Conservation (phyloP, 495 filamentous ascomycete species). For the Platismatia glauca region DNA sequence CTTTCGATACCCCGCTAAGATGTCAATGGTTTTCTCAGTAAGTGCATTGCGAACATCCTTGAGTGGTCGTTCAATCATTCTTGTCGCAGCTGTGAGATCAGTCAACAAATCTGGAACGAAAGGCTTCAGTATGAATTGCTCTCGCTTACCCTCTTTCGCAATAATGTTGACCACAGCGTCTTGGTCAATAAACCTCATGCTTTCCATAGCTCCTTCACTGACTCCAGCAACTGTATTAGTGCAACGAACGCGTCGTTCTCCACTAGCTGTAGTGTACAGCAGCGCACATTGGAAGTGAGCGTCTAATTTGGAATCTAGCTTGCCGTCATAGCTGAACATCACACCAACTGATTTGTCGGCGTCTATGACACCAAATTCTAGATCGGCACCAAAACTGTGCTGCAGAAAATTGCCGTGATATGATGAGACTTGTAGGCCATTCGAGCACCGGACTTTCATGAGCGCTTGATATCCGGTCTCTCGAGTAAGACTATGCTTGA, state of each 20-base stretch:
- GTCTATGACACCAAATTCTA: constrained; percentile 89
- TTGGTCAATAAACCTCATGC: constrained; percentile 88
- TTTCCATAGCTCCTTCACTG: constrained; percentile 73
- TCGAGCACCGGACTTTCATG: constrained; percentile 98
- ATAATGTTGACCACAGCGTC: constrained; percentile 82
- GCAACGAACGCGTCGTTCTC: constrained; percentile 85
- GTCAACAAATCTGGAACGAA: constrained; percentile 7
- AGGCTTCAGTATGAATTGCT: not conserved
- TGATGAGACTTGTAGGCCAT: constrained; percentile 83
- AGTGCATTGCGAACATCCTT: constrained; percentile 81
- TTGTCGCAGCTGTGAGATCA: constrained; percentile 55
- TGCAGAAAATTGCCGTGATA: constrained; percentile 97
- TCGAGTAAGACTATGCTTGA: constrained; percentile 77
- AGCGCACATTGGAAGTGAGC: constrained; percentile 96
- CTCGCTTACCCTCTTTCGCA: constrained; percentile 66
- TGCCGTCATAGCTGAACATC: constrained; percentile 93
- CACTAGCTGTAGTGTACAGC: constrained; percentile 85
- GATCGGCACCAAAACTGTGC: constrained; percentile 86
- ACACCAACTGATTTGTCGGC: constrained; percentile 89
- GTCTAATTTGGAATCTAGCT: constrained; percentile 90
- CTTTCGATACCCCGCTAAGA: constrained; percentile 88
- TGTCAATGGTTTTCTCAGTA: constrained; percentile 89
- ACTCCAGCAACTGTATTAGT: constrained; percentile 89
- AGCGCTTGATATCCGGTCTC: constrained; percentile 94
- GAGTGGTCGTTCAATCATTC: constrained; percentile 67